A percentile compares a stretch with the other conserved stretches of the same genome.
Evolutionary conservation across 73 alveolate genomes (phyloP).

Genomic region (Paramecium bursaria): DNA sequence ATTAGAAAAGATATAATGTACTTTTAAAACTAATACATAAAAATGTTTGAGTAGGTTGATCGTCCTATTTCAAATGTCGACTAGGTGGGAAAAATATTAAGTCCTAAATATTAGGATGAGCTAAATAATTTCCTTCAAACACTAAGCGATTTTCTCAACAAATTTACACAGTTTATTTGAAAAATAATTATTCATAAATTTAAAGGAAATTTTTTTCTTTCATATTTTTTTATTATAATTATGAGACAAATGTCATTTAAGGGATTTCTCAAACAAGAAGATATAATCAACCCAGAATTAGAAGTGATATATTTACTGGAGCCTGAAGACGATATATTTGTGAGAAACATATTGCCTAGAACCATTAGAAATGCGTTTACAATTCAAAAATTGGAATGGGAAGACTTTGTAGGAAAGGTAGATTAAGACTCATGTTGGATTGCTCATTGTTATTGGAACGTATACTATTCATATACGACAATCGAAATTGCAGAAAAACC

Average conservation of each 20-base stretch:
- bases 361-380: neutral
- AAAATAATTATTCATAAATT: too few species aligned
- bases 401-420: neutral
- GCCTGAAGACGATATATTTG: slow-evolving; percentile 2
- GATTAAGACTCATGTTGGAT: neutral
- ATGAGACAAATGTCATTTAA: slow-evolving; percentile 28
- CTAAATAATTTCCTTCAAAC: too few species aligned
- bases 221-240: neutral
- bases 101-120: too few species aligned
- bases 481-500: neutral
- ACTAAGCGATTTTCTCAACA: too few species aligned
- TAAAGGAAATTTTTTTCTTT: too few species aligned
- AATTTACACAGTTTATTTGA: too few species aligned
- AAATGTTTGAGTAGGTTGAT: too few species aligned
- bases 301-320: slow-evolving; percentile 44
- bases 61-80: too few species aligned
- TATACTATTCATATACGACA: neutral
- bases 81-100: too few species aligned
- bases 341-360: slow-evolving; percentile 19
- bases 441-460: slow-evolving; percentile 58
- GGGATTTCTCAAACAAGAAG: neutral
- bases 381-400: slow-evolving; percentile 6
- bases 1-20: too few species aligned
- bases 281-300: slow-evolving; percentile 5
- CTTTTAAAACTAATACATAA: too few species aligned